Conservation (phyloP, 257 asterid species). For the Solanum piurae region DNA sequence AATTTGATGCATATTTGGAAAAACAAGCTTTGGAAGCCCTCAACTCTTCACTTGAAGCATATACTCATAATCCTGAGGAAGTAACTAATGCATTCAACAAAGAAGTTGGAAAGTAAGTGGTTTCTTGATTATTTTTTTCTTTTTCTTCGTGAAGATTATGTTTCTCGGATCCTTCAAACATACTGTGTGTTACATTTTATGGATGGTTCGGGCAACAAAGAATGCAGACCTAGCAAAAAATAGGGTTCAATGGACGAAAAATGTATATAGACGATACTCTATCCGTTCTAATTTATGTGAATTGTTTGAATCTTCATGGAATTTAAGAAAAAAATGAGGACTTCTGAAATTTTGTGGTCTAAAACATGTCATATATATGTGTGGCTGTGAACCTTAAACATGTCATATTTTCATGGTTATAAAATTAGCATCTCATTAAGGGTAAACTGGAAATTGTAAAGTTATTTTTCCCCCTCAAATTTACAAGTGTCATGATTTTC, state of each 20-base stretch:
- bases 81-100: slow-evolving; percentile 25
- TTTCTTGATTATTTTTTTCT: neutral
- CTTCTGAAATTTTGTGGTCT: neutral
- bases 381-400: neutral
- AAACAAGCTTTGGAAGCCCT: slow-evolving; percentile 20
- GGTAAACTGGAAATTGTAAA: neutral
- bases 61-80: slow-evolving; percentile 28
- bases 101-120: slow-evolving; percentile 37
- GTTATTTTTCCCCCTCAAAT: neutral
- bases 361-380: neutral
- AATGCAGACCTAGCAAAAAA: neutral
- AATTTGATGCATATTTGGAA: slow-evolving; percentile 26
- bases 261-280: neutral
- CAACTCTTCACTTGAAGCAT: slow-evolving; percentile 23
- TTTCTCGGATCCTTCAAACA: neutral
- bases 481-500: neutral
- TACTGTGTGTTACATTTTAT: neutral
- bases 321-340: neutral
- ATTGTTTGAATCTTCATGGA: neutral
- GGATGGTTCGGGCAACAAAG: accelerated
- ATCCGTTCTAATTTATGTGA: neutral
- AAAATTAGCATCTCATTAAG: neutral
- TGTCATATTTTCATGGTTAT: neutral
- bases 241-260: neutral
- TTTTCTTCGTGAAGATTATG: neutral